Evolutionary conservation across 2,329 filamentous ascomycete species (phyloP).

Genomic region (Taxawa tesnikishii): DNA sequence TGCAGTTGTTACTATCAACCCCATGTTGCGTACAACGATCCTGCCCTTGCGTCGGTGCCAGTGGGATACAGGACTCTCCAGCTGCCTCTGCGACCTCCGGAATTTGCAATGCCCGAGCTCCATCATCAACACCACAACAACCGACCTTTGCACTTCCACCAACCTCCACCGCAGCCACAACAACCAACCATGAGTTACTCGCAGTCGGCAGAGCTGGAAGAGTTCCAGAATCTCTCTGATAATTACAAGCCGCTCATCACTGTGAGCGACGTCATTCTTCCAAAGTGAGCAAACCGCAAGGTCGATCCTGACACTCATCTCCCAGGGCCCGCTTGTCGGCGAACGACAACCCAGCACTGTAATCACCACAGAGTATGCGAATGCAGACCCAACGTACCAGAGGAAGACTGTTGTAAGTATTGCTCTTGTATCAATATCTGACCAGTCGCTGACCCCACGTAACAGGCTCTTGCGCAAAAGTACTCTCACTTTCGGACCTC

Average conservation of each 20-base stretch:
- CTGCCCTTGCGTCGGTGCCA: slow-evolving; percentile 17
- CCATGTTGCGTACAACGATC: slow-evolving; percentile 19
- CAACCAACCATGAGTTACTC: slow-evolving; percentile 21
- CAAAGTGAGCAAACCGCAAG: slow-evolving; percentile 2
- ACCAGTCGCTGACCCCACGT: slow-evolving; percentile 1
- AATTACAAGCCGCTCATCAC: slow-evolving; percentile 46
- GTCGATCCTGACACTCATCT: slow-evolving; percentile 4
- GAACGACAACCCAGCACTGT: slow-evolving; percentile 62
- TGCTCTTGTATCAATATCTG: not conserved
- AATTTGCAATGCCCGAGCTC: slow-evolving; percentile 10
- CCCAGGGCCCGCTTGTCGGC: slow-evolving; percentile 71
- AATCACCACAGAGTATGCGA: slow-evolving; percentile 77
- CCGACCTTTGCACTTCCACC: slow-evolving; percentile 10
- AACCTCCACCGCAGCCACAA: slow-evolving; percentile 9
- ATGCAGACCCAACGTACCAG: slow-evolving; percentile 73
- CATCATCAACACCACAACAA: slow-evolving; percentile 8
- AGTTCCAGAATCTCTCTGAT: slow-evolving; percentile 50
- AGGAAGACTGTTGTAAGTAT: slow-evolving; percentile 70
- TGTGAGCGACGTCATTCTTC: slow-evolving; percentile 33
- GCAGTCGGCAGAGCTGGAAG: slow-evolving; percentile 36
- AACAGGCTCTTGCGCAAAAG: slow-evolving; percentile 63
- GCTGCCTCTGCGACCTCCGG: slow-evolving; percentile 28
- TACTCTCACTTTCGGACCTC: slow-evolving; percentile 46
- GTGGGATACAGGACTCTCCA: slow-evolving; percentile 19
- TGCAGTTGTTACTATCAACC: not conserved